These are phyloP conservation scores for Potentilla sterilis DNA, from an alignment of 306 rosid genomes.

Conservation along the genomic window DNA sequence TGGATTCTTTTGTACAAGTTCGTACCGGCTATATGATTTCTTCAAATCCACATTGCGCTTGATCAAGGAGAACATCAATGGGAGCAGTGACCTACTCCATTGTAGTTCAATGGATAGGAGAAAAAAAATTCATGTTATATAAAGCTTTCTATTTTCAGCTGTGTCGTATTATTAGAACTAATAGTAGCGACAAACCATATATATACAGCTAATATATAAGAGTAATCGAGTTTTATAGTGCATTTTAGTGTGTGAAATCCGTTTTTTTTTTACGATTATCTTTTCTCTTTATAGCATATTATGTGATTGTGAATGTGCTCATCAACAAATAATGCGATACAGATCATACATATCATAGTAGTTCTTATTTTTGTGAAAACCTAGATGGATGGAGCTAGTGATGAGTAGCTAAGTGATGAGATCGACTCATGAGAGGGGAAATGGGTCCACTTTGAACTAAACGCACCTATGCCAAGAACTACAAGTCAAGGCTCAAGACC, in stretches of 20 bases:
- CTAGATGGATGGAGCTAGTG: slow-evolving; percentile 14
- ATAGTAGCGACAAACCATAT: background rate
- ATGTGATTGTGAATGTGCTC: background rate
- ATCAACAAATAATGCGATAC: background rate
- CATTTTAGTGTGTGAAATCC: too few relatives aligned
- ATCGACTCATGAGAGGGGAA: background rate
- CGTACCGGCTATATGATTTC: background rate
- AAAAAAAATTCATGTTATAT: too few relatives aligned
- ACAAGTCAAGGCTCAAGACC: slow-evolving; percentile 56
- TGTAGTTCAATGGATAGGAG: too few relatives aligned
- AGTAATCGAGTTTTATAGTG: background rate
- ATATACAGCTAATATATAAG: background rate
- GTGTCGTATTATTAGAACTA: background rate
- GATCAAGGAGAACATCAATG: background rate
- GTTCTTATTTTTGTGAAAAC: background rate
- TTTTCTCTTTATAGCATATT: background rate
- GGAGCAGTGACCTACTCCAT: background rate
- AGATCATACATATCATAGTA: background rate
- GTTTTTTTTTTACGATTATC: background rate
- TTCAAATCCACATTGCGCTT: background rate
- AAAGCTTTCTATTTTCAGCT: too few relatives aligned
- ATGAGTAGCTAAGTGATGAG: slow-evolving; percentile 8
- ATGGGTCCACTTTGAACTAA: slow-evolving; percentile 32
- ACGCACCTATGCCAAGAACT: slow-evolving; percentile 36
- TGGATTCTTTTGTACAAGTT: background rate